Conservation (phyloP, 345 rosid genomes). For the Sisymbrium irio region DNA sequence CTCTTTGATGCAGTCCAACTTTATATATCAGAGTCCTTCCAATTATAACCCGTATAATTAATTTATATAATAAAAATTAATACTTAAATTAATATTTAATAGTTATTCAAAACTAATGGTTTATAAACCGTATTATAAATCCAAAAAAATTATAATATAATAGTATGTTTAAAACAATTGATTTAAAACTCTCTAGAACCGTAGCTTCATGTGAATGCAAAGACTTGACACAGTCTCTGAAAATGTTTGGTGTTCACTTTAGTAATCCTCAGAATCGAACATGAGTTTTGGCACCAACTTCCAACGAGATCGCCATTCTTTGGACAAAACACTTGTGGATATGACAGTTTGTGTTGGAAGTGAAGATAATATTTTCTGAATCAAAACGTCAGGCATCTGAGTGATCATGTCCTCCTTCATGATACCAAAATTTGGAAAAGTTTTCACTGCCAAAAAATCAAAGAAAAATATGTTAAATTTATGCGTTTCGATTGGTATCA, state of each 20-base stretch:
- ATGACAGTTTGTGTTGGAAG: neutral
- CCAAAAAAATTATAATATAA: too few relatives aligned
- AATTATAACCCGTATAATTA: too few relatives aligned
- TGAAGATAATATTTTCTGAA: neutral
- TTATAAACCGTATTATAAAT: too few relatives aligned
- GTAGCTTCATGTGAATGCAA: neutral
- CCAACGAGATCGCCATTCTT: slow-evolving; percentile 11
- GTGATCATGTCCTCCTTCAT: neutral
- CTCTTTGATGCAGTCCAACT: too few relatives aligned
- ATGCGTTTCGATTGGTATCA: neutral
- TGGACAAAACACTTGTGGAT: neutral
- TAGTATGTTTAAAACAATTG: too few relatives aligned
- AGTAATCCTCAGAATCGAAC: neutral
- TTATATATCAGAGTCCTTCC: too few relatives aligned
- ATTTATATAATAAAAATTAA: too few relatives aligned
- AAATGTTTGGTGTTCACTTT: neutral
- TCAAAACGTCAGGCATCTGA: neutral
- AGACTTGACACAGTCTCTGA: neutral
- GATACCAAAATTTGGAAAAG: neutral
- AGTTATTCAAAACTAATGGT: too few relatives aligned
- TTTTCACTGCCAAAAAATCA: neutral
- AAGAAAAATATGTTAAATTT: neutral
- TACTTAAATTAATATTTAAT: too few relatives aligned
- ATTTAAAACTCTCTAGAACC: neutral
- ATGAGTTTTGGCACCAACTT: neutral